Conservation (phyloP, 1,139 yeast genomes). For the Taiozyma sp. region DNA sequence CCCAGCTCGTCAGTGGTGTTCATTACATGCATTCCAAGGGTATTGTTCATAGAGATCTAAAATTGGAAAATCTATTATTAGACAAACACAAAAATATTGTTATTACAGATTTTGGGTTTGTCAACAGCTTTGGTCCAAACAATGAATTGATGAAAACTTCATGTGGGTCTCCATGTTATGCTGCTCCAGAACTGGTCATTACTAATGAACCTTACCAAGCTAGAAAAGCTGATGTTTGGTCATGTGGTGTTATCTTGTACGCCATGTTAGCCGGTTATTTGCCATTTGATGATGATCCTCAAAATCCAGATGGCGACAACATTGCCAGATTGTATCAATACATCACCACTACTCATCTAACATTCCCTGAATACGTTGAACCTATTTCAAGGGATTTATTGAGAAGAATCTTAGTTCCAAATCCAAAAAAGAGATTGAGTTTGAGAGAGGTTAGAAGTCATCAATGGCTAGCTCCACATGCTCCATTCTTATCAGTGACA, state of each 20-base stretch:
- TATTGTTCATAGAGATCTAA: constrained; percentile 87
- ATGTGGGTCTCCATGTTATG: constrained; percentile 98
- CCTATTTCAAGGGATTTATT: constrained; percentile 90
- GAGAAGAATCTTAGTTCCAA: constrained; percentile 78
- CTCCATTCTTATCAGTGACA: constrained; percentile 73
- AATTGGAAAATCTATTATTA: constrained; percentile 85
- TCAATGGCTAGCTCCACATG: constrained; percentile 83
- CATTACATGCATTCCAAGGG: constrained; percentile 84
- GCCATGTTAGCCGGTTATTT: constrained; percentile 97
- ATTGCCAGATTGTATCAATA: constrained; percentile 88
- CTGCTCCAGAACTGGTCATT: constrained; percentile 95
- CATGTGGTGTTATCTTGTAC: constrained; percentile 89
- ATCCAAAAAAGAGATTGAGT: constrained; percentile 74
- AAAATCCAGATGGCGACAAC: constrained; percentile 94
- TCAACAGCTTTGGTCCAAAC: constrained; percentile 70
- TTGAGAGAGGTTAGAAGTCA: constrained; percentile 73
- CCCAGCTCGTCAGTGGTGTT: constrained; percentile 92
- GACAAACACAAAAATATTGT: constrained; percentile 55
- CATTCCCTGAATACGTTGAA: constrained; percentile 91
- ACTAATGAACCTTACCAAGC: constrained; percentile 88
- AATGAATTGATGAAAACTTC: constrained; percentile 89
- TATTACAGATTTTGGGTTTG: constrained; percentile 83
- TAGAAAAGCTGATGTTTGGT: constrained; percentile 95
- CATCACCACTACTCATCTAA: constrained; percentile 85
- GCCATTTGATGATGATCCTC: constrained; percentile 97